These are phyloP conservation scores for Rhypophila decipiens DNA, from an alignment of 495 filamentous ascomycete species.

Conservation along the genomic window DNA sequence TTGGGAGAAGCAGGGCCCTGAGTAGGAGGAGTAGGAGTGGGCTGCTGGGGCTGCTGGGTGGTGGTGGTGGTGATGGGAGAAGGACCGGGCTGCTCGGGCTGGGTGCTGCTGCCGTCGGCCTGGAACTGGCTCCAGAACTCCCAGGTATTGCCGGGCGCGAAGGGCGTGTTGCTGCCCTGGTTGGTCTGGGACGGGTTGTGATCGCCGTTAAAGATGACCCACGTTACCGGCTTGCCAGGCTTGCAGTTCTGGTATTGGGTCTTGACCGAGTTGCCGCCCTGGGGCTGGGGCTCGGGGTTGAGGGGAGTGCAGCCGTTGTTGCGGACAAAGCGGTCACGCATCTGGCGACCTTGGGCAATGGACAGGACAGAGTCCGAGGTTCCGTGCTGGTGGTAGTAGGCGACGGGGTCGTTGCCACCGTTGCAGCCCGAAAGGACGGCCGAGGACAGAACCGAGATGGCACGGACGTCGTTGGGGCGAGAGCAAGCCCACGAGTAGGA, in stretches of 20 bases:
- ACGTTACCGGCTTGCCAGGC: slow-evolving; percentile 21
- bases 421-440: slow-evolving; percentile 31
- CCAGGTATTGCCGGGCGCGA: slow-evolving; percentile 25
- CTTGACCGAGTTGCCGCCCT: slow-evolving; percentile 17
- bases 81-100: background rate
- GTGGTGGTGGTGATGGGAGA: background rate
- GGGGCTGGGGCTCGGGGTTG: slow-evolving; percentile 13
- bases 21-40: background rate
- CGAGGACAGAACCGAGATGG: slow-evolving; percentile 22
- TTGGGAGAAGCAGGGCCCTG: slow-evolving; percentile 13
- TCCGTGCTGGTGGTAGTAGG: slow-evolving; percentile 39
- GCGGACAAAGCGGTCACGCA: slow-evolving; percentile 32
- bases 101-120: slow-evolving; percentile 1
- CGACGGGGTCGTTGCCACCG: slow-evolving; percentile 36
- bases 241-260: slow-evolving; percentile 24
- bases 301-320: slow-evolving; percentile 27
- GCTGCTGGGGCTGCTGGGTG: slow-evolving; percentile 3
- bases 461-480: slow-evolving; percentile 31
- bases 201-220: slow-evolving; percentile 19
- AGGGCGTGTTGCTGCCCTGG: slow-evolving; percentile 16
- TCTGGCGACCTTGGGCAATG: slow-evolving; percentile 23
- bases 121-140: slow-evolving; percentile 17
- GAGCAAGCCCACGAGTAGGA: slow-evolving; percentile 39
- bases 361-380: slow-evolving; percentile 30
- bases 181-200: slow-evolving; percentile 19